These are phyloP conservation scores for Pseudognaphalium luteoalbum DNA, from an alignment of 129 eudicot species.

Conservation along the genomic window DNA sequence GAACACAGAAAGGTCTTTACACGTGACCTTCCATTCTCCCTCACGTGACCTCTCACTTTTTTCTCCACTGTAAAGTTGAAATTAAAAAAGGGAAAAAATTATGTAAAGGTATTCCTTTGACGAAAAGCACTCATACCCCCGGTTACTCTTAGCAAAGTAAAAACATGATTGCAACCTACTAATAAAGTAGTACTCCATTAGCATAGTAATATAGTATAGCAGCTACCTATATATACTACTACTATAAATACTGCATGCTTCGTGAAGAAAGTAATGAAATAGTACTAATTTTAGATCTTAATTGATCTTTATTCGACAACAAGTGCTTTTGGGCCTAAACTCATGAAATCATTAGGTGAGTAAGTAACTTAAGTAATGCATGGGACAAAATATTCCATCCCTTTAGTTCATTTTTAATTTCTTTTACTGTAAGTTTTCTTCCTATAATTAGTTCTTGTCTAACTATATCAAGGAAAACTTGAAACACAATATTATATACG, in stretches of 20 bases:
- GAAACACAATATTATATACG: neutral
- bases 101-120: slow-evolving; percentile 45
- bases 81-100: slow-evolving; percentile 28
- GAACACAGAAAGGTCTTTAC: slow-evolving; percentile 37
- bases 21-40: slow-evolving; percentile 43
- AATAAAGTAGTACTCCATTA: neutral
- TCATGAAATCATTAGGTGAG: neutral
- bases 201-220: neutral
- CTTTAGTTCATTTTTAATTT: too few relatives aligned
- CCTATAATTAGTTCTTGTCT: neutral
- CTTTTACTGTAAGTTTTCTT: neutral
- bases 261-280: neutral
- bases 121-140: slow-evolving; percentile 22
- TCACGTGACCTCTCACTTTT: slow-evolving; percentile 38
- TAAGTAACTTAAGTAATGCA: neutral
- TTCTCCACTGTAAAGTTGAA: slow-evolving; percentile 38
- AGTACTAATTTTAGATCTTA: neutral
- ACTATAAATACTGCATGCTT: neutral
- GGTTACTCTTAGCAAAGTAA: slow-evolving; percentile 35
- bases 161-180: slow-evolving; percentile 22
- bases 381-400: neutral
- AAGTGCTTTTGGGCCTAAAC: neutral
- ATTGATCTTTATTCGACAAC: neutral
- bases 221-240: neutral
- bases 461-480: neutral